Base-by-base conservation (phyloP, 768 basidiomycete species). In the Chalciporus pseudorubinellus region DNA sequence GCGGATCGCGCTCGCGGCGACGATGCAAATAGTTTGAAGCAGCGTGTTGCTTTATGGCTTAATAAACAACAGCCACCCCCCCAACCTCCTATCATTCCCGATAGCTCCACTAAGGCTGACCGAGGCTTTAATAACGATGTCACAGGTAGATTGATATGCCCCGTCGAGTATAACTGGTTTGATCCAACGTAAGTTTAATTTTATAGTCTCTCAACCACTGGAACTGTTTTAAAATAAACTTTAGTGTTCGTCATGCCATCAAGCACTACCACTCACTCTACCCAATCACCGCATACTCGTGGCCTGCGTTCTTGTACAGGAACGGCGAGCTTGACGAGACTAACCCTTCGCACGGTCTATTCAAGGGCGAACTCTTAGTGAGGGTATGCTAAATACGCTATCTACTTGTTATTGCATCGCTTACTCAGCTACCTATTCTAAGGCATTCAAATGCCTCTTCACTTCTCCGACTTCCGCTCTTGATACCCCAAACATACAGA, bases 391-490 rank as follows among this genome's bases (percentile, higher is more conserved):
- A 4, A 19, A 9, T 19, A 24, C 13, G 20, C 26, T 6, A 10
- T 9, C 6, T 4, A n/a, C 18, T n/a, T 6, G 26, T 24, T 19
- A n/a, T 6, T n/a, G 28, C 18, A 8, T 18, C 24, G 24, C 24
- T 24, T 24, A 24, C 24, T 24, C 7, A 24, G 4, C 24, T 24
- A 9, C 20, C 44, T 12, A 20, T n/a, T 63, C 13, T 39, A 19
- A 64, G 65, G 55, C 59, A 1, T 60, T 54, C 38, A 55, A 42
- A 47, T 55, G 43, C 18, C 46, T 61, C 10, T 62, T 63, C 36
- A 60, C 57, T 2, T 56, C 56, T 20, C 63, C 60, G 14, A 51
- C 58, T 1, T 64, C 59, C 1, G 41, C 55, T 38, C 44, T 50
- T 26, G 18, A 33, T 26, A 45, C 14, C 14, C 6, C 19, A 1